Percentiles rank a stretch among this genome's conserved stretches.
Conservation (phyloP, 768 basidiomycete species). For the Mycena capillaripes region DNA sequence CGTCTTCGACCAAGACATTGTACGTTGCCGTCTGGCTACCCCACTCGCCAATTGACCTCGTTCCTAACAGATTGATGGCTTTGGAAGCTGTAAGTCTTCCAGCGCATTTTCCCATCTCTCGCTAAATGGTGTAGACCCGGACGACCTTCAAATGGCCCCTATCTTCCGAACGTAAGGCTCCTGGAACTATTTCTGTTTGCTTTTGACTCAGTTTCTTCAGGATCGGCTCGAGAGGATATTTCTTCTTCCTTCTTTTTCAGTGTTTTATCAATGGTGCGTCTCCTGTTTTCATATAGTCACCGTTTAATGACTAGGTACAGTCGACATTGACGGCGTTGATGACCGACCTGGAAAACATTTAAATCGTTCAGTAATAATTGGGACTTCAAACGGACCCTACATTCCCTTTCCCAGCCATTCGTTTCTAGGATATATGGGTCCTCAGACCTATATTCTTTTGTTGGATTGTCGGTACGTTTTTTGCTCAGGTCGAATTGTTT, state of each 20-base stretch:
- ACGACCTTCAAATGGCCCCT: slow-evolving; percentile 79
- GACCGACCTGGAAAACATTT: slow-evolving; percentile 73
- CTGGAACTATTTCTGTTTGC: background rate
- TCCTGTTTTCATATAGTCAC: slow-evolving; percentile 7
- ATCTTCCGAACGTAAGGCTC: slow-evolving; percentile 75
- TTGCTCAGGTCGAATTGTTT: background rate
- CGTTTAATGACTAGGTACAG: slow-evolving; percentile 51
- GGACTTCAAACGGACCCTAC: slow-evolving; percentile 77
- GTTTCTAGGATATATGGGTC: slow-evolving; percentile 84
- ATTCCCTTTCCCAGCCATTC: slow-evolving; percentile 88
- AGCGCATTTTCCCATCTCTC: background rate
- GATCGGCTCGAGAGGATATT: slow-evolving; percentile 89
- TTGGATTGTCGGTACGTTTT: slow-evolving; percentile 82
- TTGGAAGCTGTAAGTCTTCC: slow-evolving; percentile 77
- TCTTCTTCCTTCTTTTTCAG: slow-evolving; percentile 95
- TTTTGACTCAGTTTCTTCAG: slow-evolving; percentile 50
- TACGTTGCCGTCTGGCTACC: slow-evolving; percentile 41
- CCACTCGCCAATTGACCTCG: slow-evolving; percentile 1
- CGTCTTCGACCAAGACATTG: slow-evolving; percentile 53
- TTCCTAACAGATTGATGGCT: slow-evolving; percentile 78
- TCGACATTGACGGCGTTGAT: slow-evolving; percentile 80
- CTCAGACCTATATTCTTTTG: slow-evolving; percentile 79
- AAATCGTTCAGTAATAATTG: slow-evolving; percentile 81
- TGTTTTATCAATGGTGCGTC: slow-evolving; percentile 85
- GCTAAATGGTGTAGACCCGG: slow-evolving; percentile 70